A percentile compares a stretch with the other conserved stretches of the same genome.
These are phyloP conservation scores for Craspedostauros australis DNA, from an alignment of 108 stramenopile species.

Conservation along the genomic window DNA sequence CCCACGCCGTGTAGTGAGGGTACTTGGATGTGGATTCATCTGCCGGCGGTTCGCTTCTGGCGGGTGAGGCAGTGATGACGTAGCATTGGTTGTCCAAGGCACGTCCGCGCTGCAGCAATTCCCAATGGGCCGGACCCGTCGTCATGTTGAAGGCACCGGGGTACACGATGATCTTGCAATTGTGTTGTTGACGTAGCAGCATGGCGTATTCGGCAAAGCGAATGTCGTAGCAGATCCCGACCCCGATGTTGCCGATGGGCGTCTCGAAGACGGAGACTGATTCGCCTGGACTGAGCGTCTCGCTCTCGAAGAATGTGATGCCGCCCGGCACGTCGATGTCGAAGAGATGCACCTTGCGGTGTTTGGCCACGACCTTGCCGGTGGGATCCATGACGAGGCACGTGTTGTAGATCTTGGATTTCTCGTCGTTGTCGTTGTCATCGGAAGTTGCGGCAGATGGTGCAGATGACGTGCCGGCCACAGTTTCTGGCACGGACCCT, in stretches of 20 bases:
- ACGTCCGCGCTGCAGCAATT: constrained; percentile 92
- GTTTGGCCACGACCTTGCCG: constrained; percentile 84
- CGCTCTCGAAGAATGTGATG: constrained; percentile 94
- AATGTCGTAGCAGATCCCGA: constrained; percentile 99
- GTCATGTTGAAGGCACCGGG: constrained; percentile 99
- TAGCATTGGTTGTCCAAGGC: constrained; percentile 97
- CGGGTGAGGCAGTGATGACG: constrained; percentile 92
- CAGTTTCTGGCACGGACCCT: constrained; percentile 92
- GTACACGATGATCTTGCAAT: constrained; percentile 73
- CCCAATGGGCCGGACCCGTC: constrained; percentile 99
- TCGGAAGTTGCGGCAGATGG: too few species aligned
- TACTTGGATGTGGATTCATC: constrained; percentile 36
- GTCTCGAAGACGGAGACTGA: constrained; percentile 61
- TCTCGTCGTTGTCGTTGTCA: constrained; percentile 10
- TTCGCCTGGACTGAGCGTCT: constrained; percentile 83
- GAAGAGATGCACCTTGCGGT: constrained; percentile 97
- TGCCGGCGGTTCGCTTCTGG: constrained; percentile 51
- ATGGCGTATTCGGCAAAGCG: constrained; percentile 97
- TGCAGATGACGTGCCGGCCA: not conserved
- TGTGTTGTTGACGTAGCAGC: constrained; percentile 73
- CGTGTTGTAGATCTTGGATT: constrained; percentile 88
- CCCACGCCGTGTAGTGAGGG: constrained; percentile 98
- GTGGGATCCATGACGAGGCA: constrained; percentile 68
- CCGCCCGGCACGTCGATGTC: constrained; percentile 98
- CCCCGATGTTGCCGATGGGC: constrained; percentile 84